Conservation (phyloP, 148 eudicot species). For the Camellia japonica region DNA sequence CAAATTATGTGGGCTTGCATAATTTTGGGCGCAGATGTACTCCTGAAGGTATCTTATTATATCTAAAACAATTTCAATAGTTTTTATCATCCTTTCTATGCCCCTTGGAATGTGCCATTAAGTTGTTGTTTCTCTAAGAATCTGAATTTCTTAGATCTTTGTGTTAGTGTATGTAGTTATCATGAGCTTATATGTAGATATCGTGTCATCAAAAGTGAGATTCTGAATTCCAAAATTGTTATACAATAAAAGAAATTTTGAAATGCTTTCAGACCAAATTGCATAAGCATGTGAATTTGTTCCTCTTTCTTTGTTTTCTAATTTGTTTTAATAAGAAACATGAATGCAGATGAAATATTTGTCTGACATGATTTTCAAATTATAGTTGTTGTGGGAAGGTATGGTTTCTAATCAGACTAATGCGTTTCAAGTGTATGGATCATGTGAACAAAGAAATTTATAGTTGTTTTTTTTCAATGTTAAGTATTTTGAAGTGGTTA, state of each 20-base stretch:
- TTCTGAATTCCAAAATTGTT: not conserved
- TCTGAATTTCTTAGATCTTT: not conserved
- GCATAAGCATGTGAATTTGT: too few species aligned
- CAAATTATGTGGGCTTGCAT: conserved; percentile 73
- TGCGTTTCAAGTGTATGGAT: too few species aligned
- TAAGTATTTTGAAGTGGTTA: too few species aligned
- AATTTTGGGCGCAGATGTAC: conserved; percentile 88
- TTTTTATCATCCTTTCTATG: not conserved
- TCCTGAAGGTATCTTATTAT: conserved; percentile 68
- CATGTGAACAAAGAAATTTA: too few species aligned
- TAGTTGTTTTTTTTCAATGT: too few species aligned
- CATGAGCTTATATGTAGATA: not conserved
- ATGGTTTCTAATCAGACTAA: too few species aligned
- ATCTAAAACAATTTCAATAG: not conserved
- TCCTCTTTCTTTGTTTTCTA: too few species aligned
- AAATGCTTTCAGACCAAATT: not conserved
- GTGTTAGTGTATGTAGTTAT: not conserved
- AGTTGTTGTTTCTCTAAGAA: not conserved
- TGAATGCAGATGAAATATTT: too few species aligned
- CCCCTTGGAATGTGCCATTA: not conserved
- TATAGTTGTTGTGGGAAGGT: too few species aligned
- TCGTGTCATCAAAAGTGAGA: not conserved
- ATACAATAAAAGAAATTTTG: too few species aligned
- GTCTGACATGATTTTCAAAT: too few species aligned
- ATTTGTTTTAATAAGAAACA: too few species aligned